Conservation (phyloP, 495 filamentous ascomycete genomes). For the Parathielavia appendiculata region DNA sequence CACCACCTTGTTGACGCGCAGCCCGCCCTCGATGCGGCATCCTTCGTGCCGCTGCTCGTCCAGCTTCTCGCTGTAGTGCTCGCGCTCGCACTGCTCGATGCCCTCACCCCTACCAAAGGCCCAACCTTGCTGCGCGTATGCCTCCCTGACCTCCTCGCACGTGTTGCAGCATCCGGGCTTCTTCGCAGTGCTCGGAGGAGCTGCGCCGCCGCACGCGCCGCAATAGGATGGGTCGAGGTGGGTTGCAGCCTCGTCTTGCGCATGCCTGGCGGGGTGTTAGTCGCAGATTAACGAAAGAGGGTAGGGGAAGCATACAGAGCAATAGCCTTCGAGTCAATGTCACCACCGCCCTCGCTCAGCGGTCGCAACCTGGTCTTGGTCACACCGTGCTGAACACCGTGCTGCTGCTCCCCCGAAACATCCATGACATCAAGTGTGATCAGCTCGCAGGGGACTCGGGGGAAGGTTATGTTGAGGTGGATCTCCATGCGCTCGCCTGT, state of each 20-base stretch:
- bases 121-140: constrained; percentile 84
- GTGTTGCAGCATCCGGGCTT: constrained; percentile 91
- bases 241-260: constrained; percentile 57
- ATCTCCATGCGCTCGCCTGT: constrained; percentile 96
- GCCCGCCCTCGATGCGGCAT: constrained; percentile 86
- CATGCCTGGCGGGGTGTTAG: constrained; percentile 41
- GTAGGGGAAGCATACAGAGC: constrained; percentile 55
- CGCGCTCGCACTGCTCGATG: constrained; percentile 91
- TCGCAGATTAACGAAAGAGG: background rate
- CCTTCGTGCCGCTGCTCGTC: constrained; percentile 84
- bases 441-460: constrained; percentile 88
- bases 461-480: constrained; percentile 95
- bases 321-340: constrained; percentile 67
- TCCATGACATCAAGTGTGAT: constrained; percentile 98
- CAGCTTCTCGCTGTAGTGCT: constrained; percentile 84
- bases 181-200: constrained; percentile 58
- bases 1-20: constrained; percentile 95
- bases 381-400: constrained; percentile 86
- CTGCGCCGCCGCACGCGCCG: constrained; percentile 85
- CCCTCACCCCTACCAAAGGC: constrained; percentile 87
- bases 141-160: constrained; percentile 92
- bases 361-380: constrained; percentile 78
- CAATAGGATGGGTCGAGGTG: constrained; percentile 93
- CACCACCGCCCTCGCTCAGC: constrained; percentile 66
- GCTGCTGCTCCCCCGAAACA: constrained; percentile 92